Conservation (phyloP, 2,329 filamentous ascomycete genomes). For the Phyllachora maydis region DNA sequence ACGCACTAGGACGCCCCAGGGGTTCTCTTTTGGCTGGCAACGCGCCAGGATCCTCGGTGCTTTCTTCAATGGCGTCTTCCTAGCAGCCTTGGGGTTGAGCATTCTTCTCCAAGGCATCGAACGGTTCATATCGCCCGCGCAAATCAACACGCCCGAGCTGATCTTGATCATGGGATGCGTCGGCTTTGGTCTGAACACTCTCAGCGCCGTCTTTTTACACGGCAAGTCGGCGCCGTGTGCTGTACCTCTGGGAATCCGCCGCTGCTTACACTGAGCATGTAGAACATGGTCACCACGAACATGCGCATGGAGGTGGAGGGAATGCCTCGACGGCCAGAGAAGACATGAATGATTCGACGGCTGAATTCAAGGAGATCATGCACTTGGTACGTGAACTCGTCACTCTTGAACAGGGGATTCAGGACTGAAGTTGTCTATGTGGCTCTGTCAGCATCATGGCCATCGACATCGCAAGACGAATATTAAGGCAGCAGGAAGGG, state of each 20-base stretch:
- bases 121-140: slow-evolving; percentile 37
- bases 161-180: slow-evolving; percentile 50
- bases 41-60: slow-evolving; percentile 52
- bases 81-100: slow-evolving; percentile 50
- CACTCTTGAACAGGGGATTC: too few relatives aligned
- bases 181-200: slow-evolving; percentile 44
- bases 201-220: slow-evolving; percentile 45
- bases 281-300: slow-evolving; percentile 1
- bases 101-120: slow-evolving; percentile 57
- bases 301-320: too few relatives aligned
- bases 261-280: neutral
- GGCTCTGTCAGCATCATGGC: slow-evolving; percentile 12
- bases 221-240: slow-evolving; percentile 16
- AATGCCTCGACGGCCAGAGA: too few relatives aligned
- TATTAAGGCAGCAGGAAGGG: slow-evolving; percentile 18
- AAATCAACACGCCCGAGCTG: slow-evolving; percentile 41
- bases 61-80: slow-evolving; percentile 64
- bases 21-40: slow-evolving; percentile 57
- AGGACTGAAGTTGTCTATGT: too few relatives aligned
- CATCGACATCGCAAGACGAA: slow-evolving; percentile 12
- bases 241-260: neutral
- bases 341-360: neutral
- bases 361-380: slow-evolving; percentile 4
- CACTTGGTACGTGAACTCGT: too few relatives aligned
- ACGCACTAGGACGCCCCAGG: slow-evolving; percentile 29